A percentile compares a stretch with the other conserved stretches of the same genome.
Evolutionary conservation across 495 filamentous ascomycete genomes (phyloP).

Genomic region (Aspergillus nanangensis): DNA sequence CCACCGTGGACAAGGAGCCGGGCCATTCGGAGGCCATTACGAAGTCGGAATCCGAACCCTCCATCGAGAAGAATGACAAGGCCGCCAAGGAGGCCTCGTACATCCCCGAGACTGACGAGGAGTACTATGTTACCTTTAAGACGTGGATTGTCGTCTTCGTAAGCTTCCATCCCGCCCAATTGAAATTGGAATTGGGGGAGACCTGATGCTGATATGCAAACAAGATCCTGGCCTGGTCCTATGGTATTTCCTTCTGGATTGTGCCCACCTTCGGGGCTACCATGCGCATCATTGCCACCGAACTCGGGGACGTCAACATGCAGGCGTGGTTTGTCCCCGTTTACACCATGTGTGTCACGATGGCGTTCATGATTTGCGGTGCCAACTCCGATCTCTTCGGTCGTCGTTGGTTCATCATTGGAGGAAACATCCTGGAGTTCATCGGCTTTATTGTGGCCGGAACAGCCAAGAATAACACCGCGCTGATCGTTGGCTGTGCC

Average conservation of each 20-base stretch:
- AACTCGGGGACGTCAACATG: slow-evolving; percentile 16
- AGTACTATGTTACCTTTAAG: slow-evolving; percentile 17
- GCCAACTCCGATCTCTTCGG: slow-evolving; percentile 22
- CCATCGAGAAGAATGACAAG: no score
- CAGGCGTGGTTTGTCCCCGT: slow-evolving; percentile 24
- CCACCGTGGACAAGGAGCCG: no score
- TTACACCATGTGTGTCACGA: background rate
- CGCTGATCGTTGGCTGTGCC: slow-evolving; percentile 18
- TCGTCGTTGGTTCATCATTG: slow-evolving; percentile 22
- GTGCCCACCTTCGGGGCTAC: slow-evolving; percentile 17
- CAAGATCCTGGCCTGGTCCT: slow-evolving; percentile 23
- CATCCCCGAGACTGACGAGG: no score
- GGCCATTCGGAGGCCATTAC: no score
- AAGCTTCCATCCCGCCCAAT: background rate
- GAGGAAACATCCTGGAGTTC: slow-evolving; percentile 22
- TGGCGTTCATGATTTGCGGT: slow-evolving; percentile 2
- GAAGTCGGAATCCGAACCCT: no score
- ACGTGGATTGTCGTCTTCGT: slow-evolving; percentile 23
- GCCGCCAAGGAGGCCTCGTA: no score
- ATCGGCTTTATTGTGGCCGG: slow-evolving; percentile 21
- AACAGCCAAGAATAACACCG: slow-evolving; percentile 18
- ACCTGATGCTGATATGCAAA: background rate
- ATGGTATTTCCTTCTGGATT: slow-evolving; percentile 24
- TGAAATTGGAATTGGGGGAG: background rate
- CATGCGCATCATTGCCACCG: slow-evolving; percentile 14